Percentiles rank a stretch among this genome's conserved stretches.
phyloP scores from a whole-genome alignment of 2,329 filamentous ascomycete genomes.

The Hypomyces perniciosus region DNA sequence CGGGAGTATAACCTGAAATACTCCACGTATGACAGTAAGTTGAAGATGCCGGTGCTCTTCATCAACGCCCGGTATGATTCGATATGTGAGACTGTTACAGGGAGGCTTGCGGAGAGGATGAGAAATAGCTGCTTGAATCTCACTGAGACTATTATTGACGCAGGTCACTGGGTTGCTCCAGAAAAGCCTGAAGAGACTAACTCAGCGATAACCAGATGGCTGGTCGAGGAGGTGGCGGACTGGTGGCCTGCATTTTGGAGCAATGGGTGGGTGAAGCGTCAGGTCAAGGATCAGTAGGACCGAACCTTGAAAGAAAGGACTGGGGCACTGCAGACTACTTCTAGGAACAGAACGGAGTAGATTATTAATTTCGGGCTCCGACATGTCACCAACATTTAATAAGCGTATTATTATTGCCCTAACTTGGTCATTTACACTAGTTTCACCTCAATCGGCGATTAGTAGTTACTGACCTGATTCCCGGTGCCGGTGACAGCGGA shows the following conservation, averaged over 20 bases:
- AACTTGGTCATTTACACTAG: too few species aligned
- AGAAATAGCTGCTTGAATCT: conserved; percentile 29
- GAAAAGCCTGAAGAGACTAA: conserved; percentile 18
- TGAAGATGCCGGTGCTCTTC: conserved; percentile 31
- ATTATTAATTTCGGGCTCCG: too few species aligned
- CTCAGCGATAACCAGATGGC: conserved; percentile 20
- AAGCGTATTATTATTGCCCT: too few species aligned
- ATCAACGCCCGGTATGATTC: conserved; percentile 33
- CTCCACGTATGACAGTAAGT: conserved; percentile 21
- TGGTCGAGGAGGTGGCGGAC: conserved; percentile 18
- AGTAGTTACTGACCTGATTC: too few species aligned
- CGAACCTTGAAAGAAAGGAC: too few species aligned
- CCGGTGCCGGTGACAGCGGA: too few species aligned
- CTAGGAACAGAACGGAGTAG: too few species aligned
- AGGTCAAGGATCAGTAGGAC: background rate
- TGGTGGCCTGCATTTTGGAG: conserved; percentile 7
- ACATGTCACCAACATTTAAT: too few species aligned
- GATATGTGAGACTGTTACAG: conserved; percentile 29
- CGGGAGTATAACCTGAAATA: conserved; percentile 27
- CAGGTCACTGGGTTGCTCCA: conserved; percentile 21
- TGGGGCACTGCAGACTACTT: too few species aligned
- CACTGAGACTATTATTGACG: conserved; percentile 28
- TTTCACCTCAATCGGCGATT: too few species aligned
- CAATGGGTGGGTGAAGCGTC: background rate
- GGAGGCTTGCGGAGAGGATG: conserved; percentile 29